phyloP scores from a whole-genome alignment of 176 grass and related monocot species.

The Ananas comosus region DNA sequence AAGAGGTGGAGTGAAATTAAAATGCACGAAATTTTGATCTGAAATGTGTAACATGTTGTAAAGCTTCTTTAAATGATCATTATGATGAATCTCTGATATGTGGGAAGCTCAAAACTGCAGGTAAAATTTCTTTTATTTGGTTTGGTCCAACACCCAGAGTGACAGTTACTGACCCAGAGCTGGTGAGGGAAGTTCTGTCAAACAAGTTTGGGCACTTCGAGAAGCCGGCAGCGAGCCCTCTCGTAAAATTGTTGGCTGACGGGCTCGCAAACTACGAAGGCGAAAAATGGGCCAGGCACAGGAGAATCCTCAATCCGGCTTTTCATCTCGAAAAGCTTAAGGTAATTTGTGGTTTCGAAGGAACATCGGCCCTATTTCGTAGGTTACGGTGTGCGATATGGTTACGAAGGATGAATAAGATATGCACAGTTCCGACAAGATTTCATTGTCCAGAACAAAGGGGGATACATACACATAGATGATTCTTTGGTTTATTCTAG shows the following conservation, averaged over 20 bases:
- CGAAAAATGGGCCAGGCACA: constrained; percentile 56
- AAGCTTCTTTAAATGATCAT: not conserved
- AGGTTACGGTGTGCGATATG: too few species aligned
- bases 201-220: constrained; percentile 36
- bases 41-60: not conserved
- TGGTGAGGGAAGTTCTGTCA: constrained; percentile 25
- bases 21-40: not conserved
- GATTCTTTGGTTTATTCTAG: too few species aligned
- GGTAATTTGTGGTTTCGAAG: constrained; percentile 15
- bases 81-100: not conserved
- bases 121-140: constrained; percentile 41
- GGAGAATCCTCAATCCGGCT: constrained; percentile 56
- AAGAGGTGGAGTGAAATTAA: too few species aligned
- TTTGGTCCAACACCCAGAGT: constrained; percentile 35
- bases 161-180: constrained; percentile 29
- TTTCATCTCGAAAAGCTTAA: constrained; percentile 60
- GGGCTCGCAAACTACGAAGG: constrained; percentile 33
- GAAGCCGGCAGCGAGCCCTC: constrained; percentile 6
- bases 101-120: constrained; percentile 15
- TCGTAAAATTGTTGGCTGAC: not conserved
- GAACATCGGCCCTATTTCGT: not conserved
- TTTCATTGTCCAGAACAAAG: too few species aligned
- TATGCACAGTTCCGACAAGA: not conserved
- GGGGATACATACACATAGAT: too few species aligned
- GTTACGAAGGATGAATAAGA: not conserved